Conservation (phyloP, 2,329 filamentous ascomycete genomes). For the Juglanconis sp. region DNA sequence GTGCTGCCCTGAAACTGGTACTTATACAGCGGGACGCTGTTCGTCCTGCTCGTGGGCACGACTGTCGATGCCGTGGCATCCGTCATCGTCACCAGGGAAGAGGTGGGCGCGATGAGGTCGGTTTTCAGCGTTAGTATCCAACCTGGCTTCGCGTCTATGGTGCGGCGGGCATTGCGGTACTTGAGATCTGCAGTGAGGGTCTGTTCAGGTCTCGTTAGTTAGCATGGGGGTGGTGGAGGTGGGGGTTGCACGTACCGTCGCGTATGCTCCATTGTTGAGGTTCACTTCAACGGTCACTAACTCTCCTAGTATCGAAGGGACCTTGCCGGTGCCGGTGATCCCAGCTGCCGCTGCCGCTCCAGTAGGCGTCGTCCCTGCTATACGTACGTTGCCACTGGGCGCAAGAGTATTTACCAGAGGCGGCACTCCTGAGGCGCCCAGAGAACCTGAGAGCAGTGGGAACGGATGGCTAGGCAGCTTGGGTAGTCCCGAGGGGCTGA, state of each 20-base stretch:
- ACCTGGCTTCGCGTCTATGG: neutral
- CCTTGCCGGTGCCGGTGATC: neutral
- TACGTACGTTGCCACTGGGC: neutral
- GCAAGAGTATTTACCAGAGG: neutral
- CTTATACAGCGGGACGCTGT: neutral
- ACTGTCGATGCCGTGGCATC: neutral
- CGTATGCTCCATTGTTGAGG: constrained; percentile 14
- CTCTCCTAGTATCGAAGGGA: neutral
- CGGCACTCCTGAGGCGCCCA: neutral
- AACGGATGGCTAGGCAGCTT: too few relatives aligned
- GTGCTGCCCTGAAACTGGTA: neutral
- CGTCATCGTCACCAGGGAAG: neutral
- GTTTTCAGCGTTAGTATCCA: constrained; percentile 9
- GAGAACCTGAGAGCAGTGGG: neutral
- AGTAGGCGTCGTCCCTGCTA: neutral
- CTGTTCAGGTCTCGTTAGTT: neutral
- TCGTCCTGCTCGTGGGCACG: neutral
- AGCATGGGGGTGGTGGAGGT: neutral
- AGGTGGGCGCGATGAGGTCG: neutral
- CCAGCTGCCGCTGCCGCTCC: neutral
- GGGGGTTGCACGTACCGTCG: neutral
- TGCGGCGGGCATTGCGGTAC: constrained; percentile 4
- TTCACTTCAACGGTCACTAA: constrained; percentile 8
- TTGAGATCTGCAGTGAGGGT: constrained; percentile 15
- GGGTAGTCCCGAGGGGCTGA: neutral